phyloP scores from a whole-genome alignment of 768 basidiomycete species.

The Termitomyces titanicus region DNA sequence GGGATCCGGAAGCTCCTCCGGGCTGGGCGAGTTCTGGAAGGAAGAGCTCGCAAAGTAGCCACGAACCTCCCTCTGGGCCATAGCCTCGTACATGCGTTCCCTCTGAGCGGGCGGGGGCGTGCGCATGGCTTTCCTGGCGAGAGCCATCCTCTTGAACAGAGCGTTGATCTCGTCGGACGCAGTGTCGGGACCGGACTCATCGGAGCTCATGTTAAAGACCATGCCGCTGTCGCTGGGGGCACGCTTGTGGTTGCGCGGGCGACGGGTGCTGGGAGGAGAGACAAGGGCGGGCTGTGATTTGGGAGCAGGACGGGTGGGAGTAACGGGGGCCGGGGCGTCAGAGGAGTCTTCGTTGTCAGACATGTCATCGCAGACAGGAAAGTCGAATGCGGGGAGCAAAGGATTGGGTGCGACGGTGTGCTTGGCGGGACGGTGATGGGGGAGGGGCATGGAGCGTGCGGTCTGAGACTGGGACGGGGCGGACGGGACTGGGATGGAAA shows the following conservation, averaged over 20 bases:
- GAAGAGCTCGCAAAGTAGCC: conserved; percentile 74
- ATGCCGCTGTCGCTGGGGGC: conserved; percentile 61
- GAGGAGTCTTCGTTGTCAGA: conserved; percentile 33
- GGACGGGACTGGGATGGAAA: conserved; percentile 10
- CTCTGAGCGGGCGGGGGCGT: conserved; percentile 11
- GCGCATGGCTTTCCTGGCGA: conserved; percentile 1
- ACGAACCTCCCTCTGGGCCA: conserved; percentile 28
- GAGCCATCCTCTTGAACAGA: conserved; percentile 9
- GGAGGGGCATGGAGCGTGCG: conserved; percentile 49
- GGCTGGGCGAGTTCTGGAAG: conserved; percentile 86
- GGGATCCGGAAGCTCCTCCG: conserved; percentile 75
- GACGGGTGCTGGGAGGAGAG: neutral
- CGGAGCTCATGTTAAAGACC: conserved; percentile 71
- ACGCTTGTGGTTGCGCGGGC: conserved; percentile 44
- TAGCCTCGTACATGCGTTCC: conserved; percentile 28
- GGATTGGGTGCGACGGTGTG: conserved; percentile 13
- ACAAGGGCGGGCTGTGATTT: conserved; percentile 28
- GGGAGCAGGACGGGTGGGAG: conserved; percentile 54
- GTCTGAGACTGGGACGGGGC: conserved; percentile 26
- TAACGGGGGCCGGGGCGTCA: conserved; percentile 15
- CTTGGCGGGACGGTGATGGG: conserved; percentile 28
- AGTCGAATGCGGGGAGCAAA: conserved; percentile 28
- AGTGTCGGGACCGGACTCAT: conserved; percentile 36
- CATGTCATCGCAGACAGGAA: conserved; percentile 71
- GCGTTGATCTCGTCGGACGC: conserved; percentile 38